A percentile compares a stretch with the other conserved stretches of the same genome.
Evolutionary conservation across 352 stramenopile genomes (phyloP).

Genomic region (Globisporangium paroecandrum): DNA sequence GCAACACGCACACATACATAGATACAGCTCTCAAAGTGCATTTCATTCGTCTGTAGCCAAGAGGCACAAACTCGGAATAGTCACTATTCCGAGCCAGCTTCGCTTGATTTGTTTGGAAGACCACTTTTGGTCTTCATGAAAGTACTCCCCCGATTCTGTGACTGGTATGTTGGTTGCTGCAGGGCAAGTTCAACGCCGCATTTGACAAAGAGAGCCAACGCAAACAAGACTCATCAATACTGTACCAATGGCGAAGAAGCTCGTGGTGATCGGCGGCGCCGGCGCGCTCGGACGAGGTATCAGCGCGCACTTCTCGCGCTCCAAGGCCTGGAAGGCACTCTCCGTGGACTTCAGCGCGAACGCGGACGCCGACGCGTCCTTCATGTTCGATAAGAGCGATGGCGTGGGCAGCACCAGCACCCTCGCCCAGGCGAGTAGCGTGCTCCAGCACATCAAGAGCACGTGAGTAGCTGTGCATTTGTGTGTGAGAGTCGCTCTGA

Average conservation of each 20-base stretch:
- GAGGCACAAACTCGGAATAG: too few relatives aligned
- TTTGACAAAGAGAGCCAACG: not conserved
- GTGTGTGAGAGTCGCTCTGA: not conserved
- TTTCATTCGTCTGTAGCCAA: too few relatives aligned
- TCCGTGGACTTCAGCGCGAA: conserved; percentile 72
- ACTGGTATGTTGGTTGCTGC: not conserved
- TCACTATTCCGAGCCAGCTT: not conserved
- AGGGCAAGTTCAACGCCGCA: conserved; percentile 3
- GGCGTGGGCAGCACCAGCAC: conserved; percentile 21
- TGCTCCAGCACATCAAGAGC: conserved; percentile 52
- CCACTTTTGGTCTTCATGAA: not conserved
- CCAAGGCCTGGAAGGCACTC: conserved; percentile 56
- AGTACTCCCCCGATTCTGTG: not conserved
- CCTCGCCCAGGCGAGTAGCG: conserved; percentile 45
- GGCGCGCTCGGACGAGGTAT: conserved; percentile 73
- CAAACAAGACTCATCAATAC: not conserved
- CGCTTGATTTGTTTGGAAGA: not conserved
- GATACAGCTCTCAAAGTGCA: too few relatives aligned
- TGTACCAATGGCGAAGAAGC: conserved; percentile 39
- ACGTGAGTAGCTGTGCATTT: conserved; percentile 22
- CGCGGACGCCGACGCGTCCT: conserved; percentile 39
- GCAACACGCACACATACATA: not conserved
- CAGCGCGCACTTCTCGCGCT: conserved; percentile 51
- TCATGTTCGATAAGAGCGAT: conserved; percentile 40
- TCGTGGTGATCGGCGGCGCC: conserved; percentile 74